Base-by-base conservation (phyloP, 768 basidiomycete species). In the Russula lepida region DNA sequence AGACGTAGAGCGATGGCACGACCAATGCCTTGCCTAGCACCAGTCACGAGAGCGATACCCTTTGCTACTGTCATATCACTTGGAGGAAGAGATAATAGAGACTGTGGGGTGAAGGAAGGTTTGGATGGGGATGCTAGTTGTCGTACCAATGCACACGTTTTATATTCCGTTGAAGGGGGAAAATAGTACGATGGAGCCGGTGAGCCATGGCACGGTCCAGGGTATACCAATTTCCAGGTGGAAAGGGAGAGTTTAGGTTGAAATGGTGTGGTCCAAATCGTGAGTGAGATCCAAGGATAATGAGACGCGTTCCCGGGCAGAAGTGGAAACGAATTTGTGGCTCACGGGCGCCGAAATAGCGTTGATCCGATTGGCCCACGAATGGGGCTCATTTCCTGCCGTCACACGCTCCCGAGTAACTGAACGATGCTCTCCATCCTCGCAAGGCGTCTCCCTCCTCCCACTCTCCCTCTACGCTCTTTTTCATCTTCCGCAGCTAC, bases 1-100 rank as follows among this genome's bases (percentile, higher is more conserved):
- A 74, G 70, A 32, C 69, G 67, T 27, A 76, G 59, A 11, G 72
- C 73, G 4, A 76, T 72, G 19, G 64, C 54, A 17, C 71, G 69
- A 51, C 71, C 49, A 62, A 70, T 61, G 64, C 70, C 44, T 65
- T 68, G 59, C 55, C 69, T 64, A 44, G 60, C 35, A 62, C 57
- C 59, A 12, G 23, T 65, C n/a, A 59, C 35, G 4, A 58, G 28
- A 33, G 33, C 47, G 17, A 53, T 54, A 12, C 49, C 23, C 25
- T 17, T 46, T 43, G 19, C 28, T 25, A 41, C 11, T 2, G 56
- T 28, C 56, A 57, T 62, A 30, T 30, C 19, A 19, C 5, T n/a
- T 32, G n/a, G 39, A 41, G 48, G 37, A 50, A n/a, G 46, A 35
- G 33, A 33, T 0, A 4, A 37, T 21, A 21, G 25, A 23, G 51